Conservation (phyloP, 805 yeast species). For the Wickerhamiella qilinensis region DNA sequence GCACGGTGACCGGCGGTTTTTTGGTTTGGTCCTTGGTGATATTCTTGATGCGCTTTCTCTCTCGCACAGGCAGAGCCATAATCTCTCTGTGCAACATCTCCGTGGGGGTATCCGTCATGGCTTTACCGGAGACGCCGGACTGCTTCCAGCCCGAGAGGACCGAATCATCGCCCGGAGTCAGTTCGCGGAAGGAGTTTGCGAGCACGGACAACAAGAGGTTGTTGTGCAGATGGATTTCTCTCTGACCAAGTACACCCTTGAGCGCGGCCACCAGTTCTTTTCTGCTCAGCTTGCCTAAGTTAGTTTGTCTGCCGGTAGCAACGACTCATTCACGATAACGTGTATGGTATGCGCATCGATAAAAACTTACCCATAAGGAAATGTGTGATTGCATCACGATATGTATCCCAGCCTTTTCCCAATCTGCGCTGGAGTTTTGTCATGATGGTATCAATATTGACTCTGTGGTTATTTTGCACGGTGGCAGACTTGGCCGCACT, state of each 20-base stretch:
- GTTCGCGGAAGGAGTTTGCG: conserved; percentile 69
- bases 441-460: conserved; percentile 44
- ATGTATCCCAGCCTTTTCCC: conserved; percentile 74
- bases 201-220: conserved; percentile 64
- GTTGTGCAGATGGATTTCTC: conserved; percentile 52
- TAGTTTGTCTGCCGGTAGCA: background rate
- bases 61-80: conserved; percentile 70
- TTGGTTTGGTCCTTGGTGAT: conserved; percentile 76
- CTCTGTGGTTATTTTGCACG: background rate
- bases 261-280: conserved; percentile 50
- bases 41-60: conserved; percentile 67
- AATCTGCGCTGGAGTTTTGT: conserved; percentile 54
- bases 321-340: no score
- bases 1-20: conserved; percentile 30
- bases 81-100: conserved; percentile 77
- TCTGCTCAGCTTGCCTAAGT: conserved; percentile 59
- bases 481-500: conserved; percentile 22
- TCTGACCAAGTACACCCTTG: conserved; percentile 35
- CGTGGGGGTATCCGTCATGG: conserved; percentile 34
- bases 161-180: conserved; percentile 38
- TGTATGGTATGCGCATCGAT: no score
- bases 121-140: conserved; percentile 25
- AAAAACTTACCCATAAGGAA: conserved; percentile 31
- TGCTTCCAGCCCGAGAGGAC: conserved; percentile 24
- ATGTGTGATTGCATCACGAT: conserved; percentile 60